Evolutionary conservation across 2,329 filamentous ascomycete species (phyloP), one percentile per base, ranked within the genome.

Genomic region (Aspergillus pseudoglaucus): DNA sequence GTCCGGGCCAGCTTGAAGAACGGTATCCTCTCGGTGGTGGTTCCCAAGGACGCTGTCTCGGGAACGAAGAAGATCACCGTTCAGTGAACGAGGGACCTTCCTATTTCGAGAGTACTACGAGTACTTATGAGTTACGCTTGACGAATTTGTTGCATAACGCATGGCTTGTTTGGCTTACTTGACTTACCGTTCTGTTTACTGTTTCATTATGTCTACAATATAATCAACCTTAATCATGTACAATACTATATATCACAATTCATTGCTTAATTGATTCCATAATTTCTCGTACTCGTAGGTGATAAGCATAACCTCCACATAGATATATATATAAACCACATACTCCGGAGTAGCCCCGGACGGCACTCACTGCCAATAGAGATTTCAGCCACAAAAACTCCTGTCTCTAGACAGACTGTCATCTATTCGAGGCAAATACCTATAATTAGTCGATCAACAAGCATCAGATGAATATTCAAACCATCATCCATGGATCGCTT

Each of bases 1-100:
- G 80, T 83, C 56, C 80, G 76, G 66, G 81, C 81, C 17, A 77
- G 67, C 46, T 61, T 84, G 63, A 82, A 79, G 70, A 75, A 83
- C 57, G 81, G 81, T 9, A 74, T 84, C 46, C 64, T 84, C 46
- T 75, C 68, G 47, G 73, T 84, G 38, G 58, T 75, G 5, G 75
- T 84, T 6, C 81, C 81, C 2, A 83, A 83, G 70, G 71, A 74
- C 22, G 62, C 70, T 49, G 70, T 71, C 12, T 68, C 73, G 6
- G 64, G 66, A 48, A 59, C 68, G 44, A 75, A 75, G 65, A 78
- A 74, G 67, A 80, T 84, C 58, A 71, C 67, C 49, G 77, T 83
- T 53, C 73, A 81, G 71, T 82, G 75, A 63, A 55, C 10, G 9
- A 20, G 32, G 18, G n/a, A 9, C 10, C 23, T 17, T 18, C 25